Percentiles rank a stretch among this genome's conserved stretches.
phyloP scores from a whole-genome alignment of 805 yeast species.

The Lipomyces yamadae region DNA sequence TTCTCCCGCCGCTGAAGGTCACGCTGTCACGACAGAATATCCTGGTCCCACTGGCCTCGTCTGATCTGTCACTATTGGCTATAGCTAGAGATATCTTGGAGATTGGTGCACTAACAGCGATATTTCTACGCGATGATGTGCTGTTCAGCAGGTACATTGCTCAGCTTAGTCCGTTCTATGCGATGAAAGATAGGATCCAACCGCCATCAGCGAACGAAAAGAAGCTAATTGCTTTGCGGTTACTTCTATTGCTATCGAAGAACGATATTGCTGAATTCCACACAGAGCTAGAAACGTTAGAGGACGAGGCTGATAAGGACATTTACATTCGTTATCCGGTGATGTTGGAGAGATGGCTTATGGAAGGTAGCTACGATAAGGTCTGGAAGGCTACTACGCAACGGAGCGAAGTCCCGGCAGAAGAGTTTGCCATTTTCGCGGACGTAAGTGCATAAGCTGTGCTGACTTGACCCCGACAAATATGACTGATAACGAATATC shows the following conservation, averaged over 20 bases:
- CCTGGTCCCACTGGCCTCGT: conserved; percentile 63
- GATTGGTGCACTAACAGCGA: conserved; percentile 81
- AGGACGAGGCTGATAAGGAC: conserved; percentile 66
- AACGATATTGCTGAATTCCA: conserved; percentile 89
- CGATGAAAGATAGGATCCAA: conserved; percentile 47
- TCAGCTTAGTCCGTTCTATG: conserved; percentile 79
- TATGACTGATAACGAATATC: background rate
- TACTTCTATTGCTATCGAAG: conserved; percentile 75
- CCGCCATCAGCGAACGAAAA: conserved; percentile 64
- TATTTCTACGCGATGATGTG: conserved; percentile 63
- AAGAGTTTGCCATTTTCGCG: conserved; percentile 80
- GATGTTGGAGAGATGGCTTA: conserved; percentile 86
- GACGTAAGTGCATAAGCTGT: conserved; percentile 43
- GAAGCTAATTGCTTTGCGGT: conserved; percentile 74
- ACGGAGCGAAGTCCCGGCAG: conserved; percentile 55
- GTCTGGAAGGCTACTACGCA: conserved; percentile 78
- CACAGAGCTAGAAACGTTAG: conserved; percentile 79
- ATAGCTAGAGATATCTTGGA: conserved; percentile 85
- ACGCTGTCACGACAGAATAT: conserved; percentile 78
- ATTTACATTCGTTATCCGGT: conserved; percentile 80
- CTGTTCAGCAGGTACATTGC: conserved; percentile 74
- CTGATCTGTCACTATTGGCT: conserved; percentile 60
- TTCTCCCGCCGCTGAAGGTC: conserved; percentile 74
- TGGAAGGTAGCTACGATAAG: conserved; percentile 95
- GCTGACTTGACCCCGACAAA: background rate